Evolutionary conservation across 768 basidiomycete species (phyloP), one percentile per base, ranked within the genome.

Genomic region (Lyophyllum decastes): DNA sequence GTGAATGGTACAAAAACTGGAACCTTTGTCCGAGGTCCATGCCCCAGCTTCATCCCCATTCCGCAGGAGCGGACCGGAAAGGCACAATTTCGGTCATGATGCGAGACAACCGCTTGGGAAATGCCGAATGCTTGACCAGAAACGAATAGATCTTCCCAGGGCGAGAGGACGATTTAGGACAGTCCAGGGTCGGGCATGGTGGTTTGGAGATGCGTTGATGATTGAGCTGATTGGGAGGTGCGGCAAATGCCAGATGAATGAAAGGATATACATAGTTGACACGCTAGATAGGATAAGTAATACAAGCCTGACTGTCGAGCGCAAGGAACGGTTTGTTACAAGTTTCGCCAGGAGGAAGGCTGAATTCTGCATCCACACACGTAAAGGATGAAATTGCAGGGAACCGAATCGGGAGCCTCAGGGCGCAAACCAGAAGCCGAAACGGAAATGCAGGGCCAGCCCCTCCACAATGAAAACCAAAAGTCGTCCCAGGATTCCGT

Each of bases 101-200:
- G 48, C 38, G 52, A 48, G 54, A 35, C 27, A 49, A 53, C 30
- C 48, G 30, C 33, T 38, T 50, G 52, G 24, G 22, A 9, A 10
- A 35, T 61, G 56, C 44, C 58, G 57, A 51, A 17, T 27, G 17
- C 14, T 55, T 51, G 10, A 33, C 52, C 59, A 48, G 44, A 58
- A 63, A 49, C 24, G 52, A 24, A n/a, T 26, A 62, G 58, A 59
- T 62, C 58, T 62, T 62, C 58, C 52, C 61, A 60, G 50, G 52
- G 35, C 50, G 25, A 8, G 43, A 54, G 17, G 52, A 61, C 26
- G 9, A 54, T 33, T 63, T 55, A 35, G 53, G 14, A 49, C 25
- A 25, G 21, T 24, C 24, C 47, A 59, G 54, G 62, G 60, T 64
- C 57, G 60, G 41, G 54, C 52, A 43, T 49, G 40, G 21, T 26